phyloP scores from a whole-genome alignment of 2,329 filamentous ascomycete species.

The Penicillium corylophilum region DNA sequence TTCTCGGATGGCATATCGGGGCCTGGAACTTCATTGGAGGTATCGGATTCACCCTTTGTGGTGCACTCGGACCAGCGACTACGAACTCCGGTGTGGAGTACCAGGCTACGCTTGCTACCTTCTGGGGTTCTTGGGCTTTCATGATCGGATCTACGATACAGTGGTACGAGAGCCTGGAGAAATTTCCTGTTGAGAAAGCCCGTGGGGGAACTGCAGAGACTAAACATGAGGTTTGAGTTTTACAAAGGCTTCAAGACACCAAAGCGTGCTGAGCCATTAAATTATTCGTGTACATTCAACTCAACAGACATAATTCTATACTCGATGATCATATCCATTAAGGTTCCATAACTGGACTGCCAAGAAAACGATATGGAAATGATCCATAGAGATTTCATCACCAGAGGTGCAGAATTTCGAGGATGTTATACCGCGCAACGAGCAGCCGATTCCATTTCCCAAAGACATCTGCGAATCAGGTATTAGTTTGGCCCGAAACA shows the following conservation, averaged over 20 bases:
- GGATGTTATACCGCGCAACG: constrained; percentile 71
- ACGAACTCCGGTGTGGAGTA: constrained; percentile 46
- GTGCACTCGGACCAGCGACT: constrained; percentile 54
- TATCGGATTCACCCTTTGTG: constrained; percentile 62
- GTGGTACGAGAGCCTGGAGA: constrained; percentile 51
- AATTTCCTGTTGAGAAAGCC: constrained; percentile 59
- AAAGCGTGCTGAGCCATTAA: not conserved
- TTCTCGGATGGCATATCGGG: constrained; percentile 67
- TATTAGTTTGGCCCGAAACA: not conserved
- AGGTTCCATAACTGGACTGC: not conserved
- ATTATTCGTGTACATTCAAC: constrained; percentile 2
- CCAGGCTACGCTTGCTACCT: constrained; percentile 49
- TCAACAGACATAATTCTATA: not conserved
- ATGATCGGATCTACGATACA: constrained; percentile 50
- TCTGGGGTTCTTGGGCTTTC: constrained; percentile 44
- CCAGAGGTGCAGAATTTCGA: constrained; percentile 48
- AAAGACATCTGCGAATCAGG: constrained; percentile 60
- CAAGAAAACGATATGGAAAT: too few species aligned
- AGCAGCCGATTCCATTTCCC: constrained; percentile 76
- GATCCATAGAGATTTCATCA: constrained; percentile 8
- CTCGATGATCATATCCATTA: not conserved
- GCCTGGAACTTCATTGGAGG: constrained; percentile 65
- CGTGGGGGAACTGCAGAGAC: not conserved
- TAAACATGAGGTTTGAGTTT: not conserved
- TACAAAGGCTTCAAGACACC: not conserved